Percentiles rank a stretch among this genome's conserved stretches.
Conservation (phyloP, 805 yeast genomes). For the Candida nonsorbophila region DNA sequence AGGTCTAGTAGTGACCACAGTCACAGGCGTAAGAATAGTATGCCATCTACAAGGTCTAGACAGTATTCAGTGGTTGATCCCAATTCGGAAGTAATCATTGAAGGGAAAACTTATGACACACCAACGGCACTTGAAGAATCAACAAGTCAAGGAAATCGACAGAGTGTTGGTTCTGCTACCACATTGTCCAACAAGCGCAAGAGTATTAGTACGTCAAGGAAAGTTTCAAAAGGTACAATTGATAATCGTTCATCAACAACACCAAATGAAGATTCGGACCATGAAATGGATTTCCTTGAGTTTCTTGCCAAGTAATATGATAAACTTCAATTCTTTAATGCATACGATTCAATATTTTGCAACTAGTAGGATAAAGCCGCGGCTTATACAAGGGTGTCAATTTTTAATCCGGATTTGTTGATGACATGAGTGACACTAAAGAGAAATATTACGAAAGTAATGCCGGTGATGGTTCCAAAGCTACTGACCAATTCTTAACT, state of each 20-base stretch:
- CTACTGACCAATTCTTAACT: slow-evolving; percentile 27
- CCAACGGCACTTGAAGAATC: slow-evolving; percentile 3
- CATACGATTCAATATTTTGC: no score
- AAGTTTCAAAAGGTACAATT: slow-evolving; percentile 6
- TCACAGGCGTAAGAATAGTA: slow-evolving; percentile 7
- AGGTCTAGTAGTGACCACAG: slow-evolving; percentile 1
- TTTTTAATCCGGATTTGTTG: no score
- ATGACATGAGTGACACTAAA: neutral
- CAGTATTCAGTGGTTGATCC: slow-evolving; percentile 15
- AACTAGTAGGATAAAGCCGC: no score
- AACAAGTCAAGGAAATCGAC: no score
- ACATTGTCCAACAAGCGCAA: no score
- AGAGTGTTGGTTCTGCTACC: no score
- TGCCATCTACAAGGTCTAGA: slow-evolving; percentile 11
- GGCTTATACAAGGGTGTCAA: no score
- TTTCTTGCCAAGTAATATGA: no score
- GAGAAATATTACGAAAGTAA: slow-evolving; percentile 27
- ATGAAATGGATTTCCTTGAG: slow-evolving; percentile 43
- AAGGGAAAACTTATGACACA: slow-evolving; percentile 10
- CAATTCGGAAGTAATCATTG: slow-evolving; percentile 12
- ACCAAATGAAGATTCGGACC: slow-evolving; percentile 15
- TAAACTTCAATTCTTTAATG: slow-evolving; percentile 3
- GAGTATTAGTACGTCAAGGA: no score
- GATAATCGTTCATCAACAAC: slow-evolving; percentile 3
- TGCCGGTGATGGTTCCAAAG: slow-evolving; percentile 38